Percentiles rank a stretch among this genome's conserved stretches.
These are phyloP conservation scores for Vitis rotundifolia DNA, from an alignment of 164 flowering plant genomes.

Conservation along the genomic window DNA sequence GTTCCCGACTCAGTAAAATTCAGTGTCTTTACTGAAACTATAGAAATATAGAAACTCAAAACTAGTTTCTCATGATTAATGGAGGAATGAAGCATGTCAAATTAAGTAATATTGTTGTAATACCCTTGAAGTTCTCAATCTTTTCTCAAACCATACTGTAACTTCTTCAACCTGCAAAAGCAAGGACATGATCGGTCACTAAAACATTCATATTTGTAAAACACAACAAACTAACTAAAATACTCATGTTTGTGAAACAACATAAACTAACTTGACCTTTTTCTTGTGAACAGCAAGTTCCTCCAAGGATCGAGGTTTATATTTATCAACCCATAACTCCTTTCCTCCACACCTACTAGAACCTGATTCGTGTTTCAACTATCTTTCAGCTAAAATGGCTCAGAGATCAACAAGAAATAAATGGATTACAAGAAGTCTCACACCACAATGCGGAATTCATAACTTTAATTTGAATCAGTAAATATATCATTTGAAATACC, in stretches of 20 bases:
- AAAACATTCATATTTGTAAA: conserved; percentile 2
- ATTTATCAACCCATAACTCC: conserved; percentile 85
- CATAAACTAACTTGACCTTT: conserved; percentile 52
- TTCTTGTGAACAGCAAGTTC: conserved; percentile 93
- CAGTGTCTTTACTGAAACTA: too few species aligned
- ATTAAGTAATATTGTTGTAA: not conserved
- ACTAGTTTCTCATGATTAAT: not conserved
- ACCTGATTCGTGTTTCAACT: conserved; percentile 29
- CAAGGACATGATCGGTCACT: conserved; percentile 7
- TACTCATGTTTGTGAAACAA: not conserved
- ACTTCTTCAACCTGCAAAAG: conserved; percentile 85
- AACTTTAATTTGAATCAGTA: too few species aligned
- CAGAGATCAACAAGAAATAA: not conserved
- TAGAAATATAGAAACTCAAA: too few species aligned
- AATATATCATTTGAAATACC: not conserved
- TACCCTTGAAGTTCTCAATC: conserved; percentile 53
- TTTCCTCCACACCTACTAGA: conserved; percentile 23
- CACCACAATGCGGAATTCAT: too few species aligned
- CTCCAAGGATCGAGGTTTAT: conserved; percentile 61
- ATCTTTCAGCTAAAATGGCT: conserved; percentile 9
- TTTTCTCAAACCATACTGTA: conserved; percentile 73
- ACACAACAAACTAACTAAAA: not conserved
- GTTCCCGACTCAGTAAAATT: too few species aligned
- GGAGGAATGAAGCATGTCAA: not conserved
- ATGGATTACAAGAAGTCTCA: too few species aligned